Base-by-base conservation (phyloP, 2,329 filamentous ascomycete species). In the Sporothrix curviconia region DNA sequence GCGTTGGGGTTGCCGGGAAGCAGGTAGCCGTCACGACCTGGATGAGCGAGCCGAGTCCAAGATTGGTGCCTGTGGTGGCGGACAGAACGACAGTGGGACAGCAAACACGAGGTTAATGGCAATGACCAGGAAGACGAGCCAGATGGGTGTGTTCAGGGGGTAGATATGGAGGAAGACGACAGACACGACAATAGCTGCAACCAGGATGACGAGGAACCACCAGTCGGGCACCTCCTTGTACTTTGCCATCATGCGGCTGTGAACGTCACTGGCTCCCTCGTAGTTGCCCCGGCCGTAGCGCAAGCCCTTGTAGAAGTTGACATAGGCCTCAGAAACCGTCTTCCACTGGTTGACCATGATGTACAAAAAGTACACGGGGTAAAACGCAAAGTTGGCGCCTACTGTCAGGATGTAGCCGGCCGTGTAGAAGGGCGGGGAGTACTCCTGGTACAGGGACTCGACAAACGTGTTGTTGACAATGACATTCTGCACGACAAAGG, bases 201-300 rank as follows among this genome's bases (percentile, higher is more conserved):
- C 59, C 4, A 76, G 67, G 42, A 76, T 74, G 34, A 70, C 32
- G 6, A 76, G 62, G 62, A 75, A 76, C 76, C 74, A 79, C 76
- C 76, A 79, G 57, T 78, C 76, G 0, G 76, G 76, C 0, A 78
- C 74, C 47, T 78, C 76, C 0, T 67, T 65, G 59, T 78, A 78
- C 2, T 65, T 67, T 4, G 67, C 62, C 75, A 79, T 78, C 1
- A 75, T 64, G 0, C 72, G 66, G 2, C 66, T 74, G 39, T 78
- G 73, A 0, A 74, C 63, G 59, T 79, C 75, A 54, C 71, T 72
- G 14, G 73, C 71, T 3, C 68, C 71, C 5, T 71, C 72, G 56
- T 75, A 76, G 59, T 75, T 74, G 7, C 70, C 70, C 12, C 66
- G 69, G 12, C 72, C 69, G 60, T 73, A 61, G 14, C 70, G 66